A percentile compares a stretch with the other conserved stretches of the same genome.
Evolutionary conservation across 2,329 filamentous ascomycete species (phyloP).

Genomic region (Ophiostoma pallidulum): DNA sequence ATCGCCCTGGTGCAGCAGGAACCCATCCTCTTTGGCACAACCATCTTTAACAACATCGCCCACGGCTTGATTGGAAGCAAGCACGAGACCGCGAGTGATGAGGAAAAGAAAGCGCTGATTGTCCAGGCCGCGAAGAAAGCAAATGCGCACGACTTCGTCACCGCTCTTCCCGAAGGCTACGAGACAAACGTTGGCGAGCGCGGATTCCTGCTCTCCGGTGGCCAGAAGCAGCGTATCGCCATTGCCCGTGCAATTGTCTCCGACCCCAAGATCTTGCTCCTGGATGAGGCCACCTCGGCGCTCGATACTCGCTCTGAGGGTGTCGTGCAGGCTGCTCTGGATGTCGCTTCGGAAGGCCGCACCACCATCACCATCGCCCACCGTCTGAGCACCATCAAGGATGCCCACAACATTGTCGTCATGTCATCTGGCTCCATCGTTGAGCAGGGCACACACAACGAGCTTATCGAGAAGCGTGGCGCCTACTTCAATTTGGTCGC

Average conservation of each 20-base stretch:
- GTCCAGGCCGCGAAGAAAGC: conserved; percentile 78
- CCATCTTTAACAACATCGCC: conserved; percentile 83
- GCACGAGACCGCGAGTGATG: conserved; percentile 57
- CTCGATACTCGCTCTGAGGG: conserved; percentile 92
- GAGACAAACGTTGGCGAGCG: conserved; percentile 93
- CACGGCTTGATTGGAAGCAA: conserved; percentile 81
- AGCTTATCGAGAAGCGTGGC: conserved; percentile 58
- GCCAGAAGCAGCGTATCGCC: conserved; percentile 93
- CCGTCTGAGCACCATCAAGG: conserved; percentile 85
- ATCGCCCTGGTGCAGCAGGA: conserved; percentile 91
- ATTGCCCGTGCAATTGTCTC: conserved; percentile 87
- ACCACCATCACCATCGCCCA: conserved; percentile 97
- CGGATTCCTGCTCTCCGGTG: conserved; percentile 84
- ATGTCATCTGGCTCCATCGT: conserved; percentile 79
- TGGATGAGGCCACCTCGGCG: conserved; percentile 91
- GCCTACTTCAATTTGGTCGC: conserved; percentile 81
- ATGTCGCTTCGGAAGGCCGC: conserved; percentile 72
- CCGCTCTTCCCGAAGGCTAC: conserved; percentile 73
- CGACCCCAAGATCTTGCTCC: conserved; percentile 81
- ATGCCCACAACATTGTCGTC: conserved; percentile 92
- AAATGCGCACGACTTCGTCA: conserved; percentile 90
- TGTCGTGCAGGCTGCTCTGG: conserved; percentile 85
- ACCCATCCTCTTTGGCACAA: conserved; percentile 79
- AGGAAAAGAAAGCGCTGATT: conserved; percentile 61
- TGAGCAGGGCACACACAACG: conserved; percentile 83